phyloP scores from a whole-genome alignment of 768 basidiomycete genomes.

The Nidularia pulvinata region DNA sequence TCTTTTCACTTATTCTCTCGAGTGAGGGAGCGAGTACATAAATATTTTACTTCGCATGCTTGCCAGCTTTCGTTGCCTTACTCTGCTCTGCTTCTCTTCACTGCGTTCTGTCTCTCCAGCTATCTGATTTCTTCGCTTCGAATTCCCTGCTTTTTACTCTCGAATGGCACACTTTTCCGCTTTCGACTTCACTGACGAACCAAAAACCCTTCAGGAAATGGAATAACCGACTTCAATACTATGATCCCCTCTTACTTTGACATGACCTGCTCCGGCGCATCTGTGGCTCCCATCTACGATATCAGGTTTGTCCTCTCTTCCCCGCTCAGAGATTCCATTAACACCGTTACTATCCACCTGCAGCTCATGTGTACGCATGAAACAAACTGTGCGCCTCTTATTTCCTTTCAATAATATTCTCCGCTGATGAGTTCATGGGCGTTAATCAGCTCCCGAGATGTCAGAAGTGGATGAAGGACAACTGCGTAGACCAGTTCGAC shows the following conservation, averaged over 20 bases:
- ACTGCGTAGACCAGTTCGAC: slow-evolving; percentile 68
- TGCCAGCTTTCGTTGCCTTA: not conserved
- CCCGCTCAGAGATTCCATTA: slow-evolving; percentile 24
- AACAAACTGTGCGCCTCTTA: slow-evolving; percentile 43
- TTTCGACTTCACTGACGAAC: too few relatives aligned
- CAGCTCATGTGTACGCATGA: slow-evolving; percentile 57
- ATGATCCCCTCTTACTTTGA: slow-evolving; percentile 40
- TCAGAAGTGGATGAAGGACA: slow-evolving; percentile 46
- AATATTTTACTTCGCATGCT: too few relatives aligned
- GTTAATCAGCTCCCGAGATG: slow-evolving; percentile 59
- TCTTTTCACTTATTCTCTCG: not conserved
- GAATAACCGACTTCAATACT: slow-evolving; percentile 55
- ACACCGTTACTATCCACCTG: slow-evolving; percentile 9
- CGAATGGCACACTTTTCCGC: too few relatives aligned
- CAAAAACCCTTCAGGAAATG: slow-evolving; percentile 44
- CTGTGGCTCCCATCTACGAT: slow-evolving; percentile 42
- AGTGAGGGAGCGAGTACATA: not conserved
- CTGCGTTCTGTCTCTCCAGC: not conserved
- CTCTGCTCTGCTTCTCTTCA: not conserved
- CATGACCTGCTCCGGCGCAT: slow-evolving; percentile 54
- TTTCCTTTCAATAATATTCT: not conserved
- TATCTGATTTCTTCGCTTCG: not conserved
- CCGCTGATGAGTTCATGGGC: not conserved
- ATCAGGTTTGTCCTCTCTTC: slow-evolving; percentile 41
- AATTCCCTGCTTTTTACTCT: too few relatives aligned